Evolutionary conservation across 2,329 filamentous ascomycete species (phyloP), one percentile per base, ranked within the genome.

Genomic region (Ophiocordyceps sinensis): DNA sequence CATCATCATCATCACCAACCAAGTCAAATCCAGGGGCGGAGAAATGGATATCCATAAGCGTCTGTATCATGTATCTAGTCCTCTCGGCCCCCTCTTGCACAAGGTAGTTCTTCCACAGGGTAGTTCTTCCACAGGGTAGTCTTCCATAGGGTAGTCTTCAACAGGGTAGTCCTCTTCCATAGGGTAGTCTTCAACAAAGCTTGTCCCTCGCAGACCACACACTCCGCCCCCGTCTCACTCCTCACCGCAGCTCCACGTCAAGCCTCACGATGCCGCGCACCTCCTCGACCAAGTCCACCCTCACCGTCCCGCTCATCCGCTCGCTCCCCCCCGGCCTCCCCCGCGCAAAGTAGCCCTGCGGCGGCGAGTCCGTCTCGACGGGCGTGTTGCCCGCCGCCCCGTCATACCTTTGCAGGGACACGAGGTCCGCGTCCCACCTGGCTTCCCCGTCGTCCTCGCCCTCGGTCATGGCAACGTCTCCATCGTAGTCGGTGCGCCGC

Each of bases 191-290:
- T 19, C 19, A 19, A 19, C 19, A 19, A 19, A 19, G 4, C 3
- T 19, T 4, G 19, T 19, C 19, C 19, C n/a, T n/a, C n/a, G n/a
- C n/a, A n/a, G n/a, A n/a, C n/a, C n/a, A n/a, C n/a, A n/a, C n/a
- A n/a, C n/a, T n/a, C n/a, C n/a, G n/a, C n/a, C n/a, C n/a, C 9
- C 9, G 23, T 4, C 17, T 5, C 21, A 2, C 12, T 17, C 30
- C 12, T 39, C 35, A 47, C 36, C 46, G 41, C 23, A 65, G 54
- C 48, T 64, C 60, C 47, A 65, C 49, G 43, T 64, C 58, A 38
- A 67, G 52, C 46, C 59, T 55, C 28, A 57, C 52, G 41, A 64
- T 55, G 11, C 58, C 59, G n/a, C 49, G 54, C 19, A 59, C 40
- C 39, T 61, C 56, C 44, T 61, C 59, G 13, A 62, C 54, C 34